These are phyloP conservation scores for Nemania sp. DNA, from an alignment of 2,329 filamentous ascomycete species.

Conservation along the genomic window DNA sequence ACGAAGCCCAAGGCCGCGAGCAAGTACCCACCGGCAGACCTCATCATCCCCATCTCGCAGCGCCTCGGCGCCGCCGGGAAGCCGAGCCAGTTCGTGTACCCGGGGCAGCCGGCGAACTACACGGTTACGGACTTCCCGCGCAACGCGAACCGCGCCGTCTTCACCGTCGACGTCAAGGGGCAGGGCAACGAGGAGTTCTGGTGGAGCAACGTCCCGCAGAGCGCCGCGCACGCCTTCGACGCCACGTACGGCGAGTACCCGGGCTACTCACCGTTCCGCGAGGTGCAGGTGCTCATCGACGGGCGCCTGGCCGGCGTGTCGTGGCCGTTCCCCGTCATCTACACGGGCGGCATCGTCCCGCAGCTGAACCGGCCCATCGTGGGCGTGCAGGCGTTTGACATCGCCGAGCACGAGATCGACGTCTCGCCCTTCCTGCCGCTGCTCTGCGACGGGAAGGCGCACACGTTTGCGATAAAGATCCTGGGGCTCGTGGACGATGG, in stretches of 20 bases:
- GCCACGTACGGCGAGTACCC: constrained; percentile 68
- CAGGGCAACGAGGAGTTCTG: constrained; percentile 85
- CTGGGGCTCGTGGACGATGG: constrained; percentile 71
- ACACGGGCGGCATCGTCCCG: constrained; percentile 78
- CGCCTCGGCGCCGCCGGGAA: constrained; percentile 61
- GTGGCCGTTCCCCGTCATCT: constrained; percentile 84
- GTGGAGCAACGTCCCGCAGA: constrained; percentile 81
- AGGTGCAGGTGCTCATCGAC: constrained; percentile 82
- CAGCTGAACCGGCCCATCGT: constrained; percentile 83
- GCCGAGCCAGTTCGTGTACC: constrained; percentile 76
- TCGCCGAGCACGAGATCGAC: constrained; percentile 84
- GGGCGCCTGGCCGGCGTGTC: constrained; percentile 77
- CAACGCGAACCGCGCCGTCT: constrained; percentile 75
- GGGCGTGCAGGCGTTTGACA: constrained; percentile 81
- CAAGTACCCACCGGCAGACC: constrained; percentile 66
- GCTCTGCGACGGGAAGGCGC: constrained; percentile 72
- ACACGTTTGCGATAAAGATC: constrained; percentile 76
- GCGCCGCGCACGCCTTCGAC: constrained; percentile 69
- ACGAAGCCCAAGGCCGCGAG: constrained; percentile 47
- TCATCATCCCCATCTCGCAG: constrained; percentile 76
- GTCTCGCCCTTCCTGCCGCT: constrained; percentile 80
- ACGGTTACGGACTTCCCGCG: constrained; percentile 69
- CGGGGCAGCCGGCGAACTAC: constrained; percentile 70
- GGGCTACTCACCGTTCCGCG: constrained; percentile 79
- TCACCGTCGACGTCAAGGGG: constrained; percentile 81